phyloP scores from a whole-genome alignment of 2,329 filamentous ascomycete species.

The Diaporthe humulicola region DNA sequence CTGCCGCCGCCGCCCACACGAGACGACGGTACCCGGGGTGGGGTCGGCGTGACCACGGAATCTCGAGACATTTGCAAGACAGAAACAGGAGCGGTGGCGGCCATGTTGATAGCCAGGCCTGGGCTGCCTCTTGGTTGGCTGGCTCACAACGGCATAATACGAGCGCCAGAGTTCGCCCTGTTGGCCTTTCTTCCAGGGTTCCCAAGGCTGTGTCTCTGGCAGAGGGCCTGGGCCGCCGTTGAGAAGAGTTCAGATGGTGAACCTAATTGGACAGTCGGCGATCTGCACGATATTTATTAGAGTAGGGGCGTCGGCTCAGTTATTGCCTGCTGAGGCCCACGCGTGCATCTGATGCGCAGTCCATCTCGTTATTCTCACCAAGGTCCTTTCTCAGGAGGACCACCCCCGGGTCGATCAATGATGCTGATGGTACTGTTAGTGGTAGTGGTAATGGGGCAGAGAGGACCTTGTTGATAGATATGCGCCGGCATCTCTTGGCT shows the following conservation, averaged over 20 bases:
- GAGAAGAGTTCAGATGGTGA: background rate
- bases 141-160: slow-evolving; percentile 9
- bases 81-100: slow-evolving; percentile 9
- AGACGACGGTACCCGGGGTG: background rate
- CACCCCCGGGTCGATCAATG: slow-evolving; percentile 4
- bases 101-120: background rate
- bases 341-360: background rate
- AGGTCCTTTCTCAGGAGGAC: background rate
- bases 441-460: background rate
- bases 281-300: background rate
- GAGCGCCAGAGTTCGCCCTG: slow-evolving; percentile 11
- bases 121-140: slow-evolving; percentile 3
- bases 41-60: slow-evolving; percentile 26
- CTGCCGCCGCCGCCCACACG: background rate
- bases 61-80: slow-evolving; percentile 28
- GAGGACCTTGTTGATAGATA: slow-evolving; percentile 11
- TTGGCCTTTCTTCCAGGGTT: background rate
- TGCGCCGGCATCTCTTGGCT: slow-evolving; percentile 27
- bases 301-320: background rate
- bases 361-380: slow-evolving; percentile 6
- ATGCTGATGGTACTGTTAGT: background rate
- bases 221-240: background rate
- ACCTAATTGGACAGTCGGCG: background rate
- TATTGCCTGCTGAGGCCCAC: background rate
- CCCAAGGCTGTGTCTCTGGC: slow-evolving; percentile 5